Base-by-base conservation (phyloP, 2,329 filamentous ascomycete species). In the Botrytis byssoidea region DNA sequence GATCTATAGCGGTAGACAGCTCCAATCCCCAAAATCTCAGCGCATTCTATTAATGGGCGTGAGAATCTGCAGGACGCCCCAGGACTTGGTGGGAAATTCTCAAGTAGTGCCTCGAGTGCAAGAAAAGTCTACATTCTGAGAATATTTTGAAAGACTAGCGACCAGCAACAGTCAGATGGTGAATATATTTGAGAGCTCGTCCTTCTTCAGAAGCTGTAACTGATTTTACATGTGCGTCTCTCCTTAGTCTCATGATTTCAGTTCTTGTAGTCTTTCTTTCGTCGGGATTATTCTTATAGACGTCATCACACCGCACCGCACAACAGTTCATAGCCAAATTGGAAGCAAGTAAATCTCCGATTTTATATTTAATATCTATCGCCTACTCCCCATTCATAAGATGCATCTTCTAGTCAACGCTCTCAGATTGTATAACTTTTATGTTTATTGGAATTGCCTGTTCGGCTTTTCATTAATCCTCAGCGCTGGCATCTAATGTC, bases 321-420 rank as follows among this genome's bases (percentile, higher is more conserved):
- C 35, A 16, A n/a, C 3, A 22, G 48, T 29, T 32, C 18, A 29
- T 42, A n/a, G 20, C n/a, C 20, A 35, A 29, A 20, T n/a, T 37
- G 32, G 35, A 63, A 40, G 48, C 14, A 29, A 55, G 35, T n/a
- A 29, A 20, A 7, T 18, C 35, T 32, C 25, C 29, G 65, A 42
- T 22, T 67, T 57, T 42, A 57, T 68, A 32, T 68, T 68, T 66
- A 6, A 40, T 68, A 55, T 68, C 48, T 68, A 68, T 29, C 5
- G 29, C 51, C 46, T 42, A 25, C n/a, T 57, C 29, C 65, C 25
- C 9, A 68, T 68, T 48, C 48, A 57, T 68, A 29, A 55, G 25
- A 57, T 22, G 35, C 35, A 57, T 57, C 8, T 40, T 67, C 65
- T 22, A 9, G 40, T 48, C 37, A 55, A 55, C 32, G 46, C 65